These are phyloP conservation scores for Tricharina praecox DNA, from an alignment of 495 filamentous ascomycete genomes.

Conservation along the genomic window DNA sequence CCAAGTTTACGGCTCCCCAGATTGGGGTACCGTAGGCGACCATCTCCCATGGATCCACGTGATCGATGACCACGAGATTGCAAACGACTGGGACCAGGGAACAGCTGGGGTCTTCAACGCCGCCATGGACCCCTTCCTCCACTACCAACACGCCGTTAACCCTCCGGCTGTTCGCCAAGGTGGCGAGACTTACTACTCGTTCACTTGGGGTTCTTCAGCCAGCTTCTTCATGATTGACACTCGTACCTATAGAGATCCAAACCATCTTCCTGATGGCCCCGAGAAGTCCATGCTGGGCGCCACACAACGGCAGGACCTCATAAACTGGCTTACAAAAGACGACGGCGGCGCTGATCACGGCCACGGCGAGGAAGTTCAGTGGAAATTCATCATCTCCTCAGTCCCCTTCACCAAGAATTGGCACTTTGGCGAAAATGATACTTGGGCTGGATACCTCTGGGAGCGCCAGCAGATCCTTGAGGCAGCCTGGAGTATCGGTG, in stretches of 20 bases:
- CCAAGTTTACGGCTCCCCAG: slow-evolving; percentile 80
- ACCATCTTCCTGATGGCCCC: slow-evolving; percentile 33
- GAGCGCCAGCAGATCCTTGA: slow-evolving; percentile 69
- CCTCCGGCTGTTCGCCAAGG: slow-evolving; percentile 47
- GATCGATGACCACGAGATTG: slow-evolving; percentile 88
- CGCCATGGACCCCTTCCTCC: slow-evolving; percentile 68
- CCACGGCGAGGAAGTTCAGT: slow-evolving; percentile 58
- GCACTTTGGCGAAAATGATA: slow-evolving; percentile 60
- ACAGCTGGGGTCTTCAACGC: slow-evolving; percentile 52
- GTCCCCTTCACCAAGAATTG: slow-evolving; percentile 97
- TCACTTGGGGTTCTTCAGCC: slow-evolving; percentile 64
- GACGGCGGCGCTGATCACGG: slow-evolving; percentile 29
- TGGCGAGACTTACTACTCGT: slow-evolving; percentile 63
- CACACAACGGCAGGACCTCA: slow-evolving; percentile 59
- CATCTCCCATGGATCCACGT: slow-evolving; percentile 91
- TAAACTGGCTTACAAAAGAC: slow-evolving; percentile 46
- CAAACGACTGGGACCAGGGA: slow-evolving; percentile 72
- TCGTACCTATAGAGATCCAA: slow-evolving; percentile 60
- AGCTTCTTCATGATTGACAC: slow-evolving; percentile 93
- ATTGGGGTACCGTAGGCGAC: slow-evolving; percentile 51
- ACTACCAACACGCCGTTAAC: slow-evolving; percentile 74
- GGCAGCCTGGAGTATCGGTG: slow-evolving; percentile 71
- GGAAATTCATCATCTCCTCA: slow-evolving; percentile 79
- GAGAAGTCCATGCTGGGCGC: slow-evolving; percentile 75
- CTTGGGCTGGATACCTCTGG: slow-evolving; percentile 75